These are phyloP conservation scores for Leccinum subrobustum DNA, from an alignment of 1,284 basidiomycete species.

Conservation along the genomic window DNA sequence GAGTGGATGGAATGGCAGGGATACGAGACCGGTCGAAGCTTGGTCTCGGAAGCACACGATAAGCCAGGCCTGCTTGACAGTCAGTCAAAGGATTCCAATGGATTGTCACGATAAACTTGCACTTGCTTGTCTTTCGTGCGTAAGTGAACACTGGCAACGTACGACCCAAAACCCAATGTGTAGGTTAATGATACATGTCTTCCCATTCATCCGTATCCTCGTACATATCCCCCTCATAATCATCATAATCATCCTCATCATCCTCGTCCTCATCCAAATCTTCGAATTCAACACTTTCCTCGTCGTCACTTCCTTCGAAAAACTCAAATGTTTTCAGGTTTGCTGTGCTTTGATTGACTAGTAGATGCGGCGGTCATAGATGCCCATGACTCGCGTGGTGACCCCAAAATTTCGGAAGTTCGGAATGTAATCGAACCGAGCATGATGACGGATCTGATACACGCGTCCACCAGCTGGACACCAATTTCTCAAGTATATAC, in stretches of 20 bases:
- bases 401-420: too few relatives aligned
- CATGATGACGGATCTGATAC: too few relatives aligned
- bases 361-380: too few relatives aligned
- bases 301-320: conserved; percentile 48
- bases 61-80: not conserved
- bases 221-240: conserved; percentile 16
- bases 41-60: not conserved
- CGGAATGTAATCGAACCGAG: too few relatives aligned
- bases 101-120: not conserved
- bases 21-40: not conserved
- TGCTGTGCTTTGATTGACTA: too few relatives aligned
- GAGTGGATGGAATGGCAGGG: not conserved
- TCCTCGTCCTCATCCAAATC: conserved; percentile 21
- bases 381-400: too few relatives aligned
- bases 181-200: not conserved
- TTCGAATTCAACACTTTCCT: conserved; percentile 24
- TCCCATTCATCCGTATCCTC: conserved; percentile 18
- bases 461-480: too few relatives aligned
- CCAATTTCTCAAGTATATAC: too few relatives aligned
- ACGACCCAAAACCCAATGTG: not conserved
- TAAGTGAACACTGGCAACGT: too few relatives aligned
- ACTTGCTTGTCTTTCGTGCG: not conserved
- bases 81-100: not conserved
- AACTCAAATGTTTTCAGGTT: conserved; percentile 47
- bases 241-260: conserved; percentile 23